phyloP scores from a whole-genome alignment of 2,329 filamentous ascomycete genomes.

The Cladosporium sp. region DNA sequence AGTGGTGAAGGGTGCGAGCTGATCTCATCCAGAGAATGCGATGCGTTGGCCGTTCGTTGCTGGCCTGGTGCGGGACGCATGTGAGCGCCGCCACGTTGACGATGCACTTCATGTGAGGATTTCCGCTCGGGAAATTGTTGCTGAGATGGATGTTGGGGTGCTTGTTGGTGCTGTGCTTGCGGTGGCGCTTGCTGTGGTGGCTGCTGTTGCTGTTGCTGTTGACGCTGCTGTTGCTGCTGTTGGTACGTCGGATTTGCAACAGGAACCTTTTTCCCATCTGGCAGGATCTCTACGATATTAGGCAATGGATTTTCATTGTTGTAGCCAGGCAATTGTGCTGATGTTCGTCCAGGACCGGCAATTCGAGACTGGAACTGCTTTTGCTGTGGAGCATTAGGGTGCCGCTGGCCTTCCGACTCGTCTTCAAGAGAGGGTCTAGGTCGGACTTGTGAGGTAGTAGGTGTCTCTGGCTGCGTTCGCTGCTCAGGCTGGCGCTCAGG shows the following conservation, averaged over 20 bases:
- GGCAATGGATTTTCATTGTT: slow-evolving; percentile 42
- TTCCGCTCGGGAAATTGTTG: slow-evolving; percentile 46
- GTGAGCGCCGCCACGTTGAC: slow-evolving; percentile 30
- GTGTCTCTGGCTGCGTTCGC: slow-evolving; percentile 1
- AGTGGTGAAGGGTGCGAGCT: slow-evolving; percentile 60
- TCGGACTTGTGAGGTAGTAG: slow-evolving; percentile 5
- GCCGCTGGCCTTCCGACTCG: slow-evolving; percentile 12
- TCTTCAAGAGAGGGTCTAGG: slow-evolving; percentile 9
- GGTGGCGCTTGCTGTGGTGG: slow-evolving; percentile 37
- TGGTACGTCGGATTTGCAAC: slow-evolving; percentile 20
- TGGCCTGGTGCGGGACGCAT: slow-evolving; percentile 26
- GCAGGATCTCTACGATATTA: slow-evolving; percentile 57
- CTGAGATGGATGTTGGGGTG: neutral
- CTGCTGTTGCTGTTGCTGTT: neutral
- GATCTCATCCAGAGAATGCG: slow-evolving; percentile 56
- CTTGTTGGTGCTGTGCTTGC: slow-evolving; percentile 11
- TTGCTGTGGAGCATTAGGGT: slow-evolving; percentile 34
- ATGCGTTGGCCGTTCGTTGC: slow-evolving; percentile 23
- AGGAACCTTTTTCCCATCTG: slow-evolving; percentile 29
- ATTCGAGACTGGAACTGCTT: slow-evolving; percentile 52
- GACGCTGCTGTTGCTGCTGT: neutral
- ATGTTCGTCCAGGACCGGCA: slow-evolving; percentile 51
- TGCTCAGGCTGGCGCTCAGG: neutral
- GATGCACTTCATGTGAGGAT: slow-evolving; percentile 34
- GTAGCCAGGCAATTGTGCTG: slow-evolving; percentile 45